Evolutionary conservation across 164 flowering plant species (phyloP), one percentile per base, ranked within the genome.

Genomic region (Houttuynia cordata): DNA sequence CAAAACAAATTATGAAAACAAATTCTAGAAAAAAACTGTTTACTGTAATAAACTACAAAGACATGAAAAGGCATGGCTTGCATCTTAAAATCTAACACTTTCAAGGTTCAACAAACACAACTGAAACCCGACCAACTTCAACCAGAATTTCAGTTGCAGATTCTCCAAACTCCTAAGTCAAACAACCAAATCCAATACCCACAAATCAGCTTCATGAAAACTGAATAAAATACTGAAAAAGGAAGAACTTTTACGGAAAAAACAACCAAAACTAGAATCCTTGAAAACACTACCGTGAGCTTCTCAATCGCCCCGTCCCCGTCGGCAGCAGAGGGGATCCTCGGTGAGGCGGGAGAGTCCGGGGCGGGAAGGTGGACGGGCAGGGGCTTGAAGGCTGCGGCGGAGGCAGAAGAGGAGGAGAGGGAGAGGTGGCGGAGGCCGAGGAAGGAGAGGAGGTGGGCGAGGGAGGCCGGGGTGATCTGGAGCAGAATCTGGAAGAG

Each of bases 401-500:
- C 22, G 45, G 79, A 60, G 45, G 79, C 58, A 10, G 70, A 56
- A 10, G 72, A 62, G 8, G 69, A 67, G 53, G 67, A 5, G 54
- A 68, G 65, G 58, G 67, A 51, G 14, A 73, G 63, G 20, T 58
- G 65, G 24, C 70, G 67, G 70, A 75, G 56, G 40, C 82, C 79
- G 8, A 81, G 57, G 58, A 63, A 76, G 45, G 74, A 71, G 53
- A 80, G 70, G 53, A 80, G 63, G 52, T 78, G 79, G 4, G 73
- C 65, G 22, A 68, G 51, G 21, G 72, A 68, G 49, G 49, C 49
- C 40, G 72, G 72, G 13, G 68, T 63, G 80, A 87, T 77, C 80
- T 80, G 87, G 21, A 78, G 24, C 63, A 87, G 83, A 78, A 87
- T 81, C 80, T 84, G 88, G 60, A 78, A 80, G 74, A 85, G 74